phyloP scores from a whole-genome alignment of 1,284 basidiomycete species.

The Tylopilus orsonianus region DNA sequence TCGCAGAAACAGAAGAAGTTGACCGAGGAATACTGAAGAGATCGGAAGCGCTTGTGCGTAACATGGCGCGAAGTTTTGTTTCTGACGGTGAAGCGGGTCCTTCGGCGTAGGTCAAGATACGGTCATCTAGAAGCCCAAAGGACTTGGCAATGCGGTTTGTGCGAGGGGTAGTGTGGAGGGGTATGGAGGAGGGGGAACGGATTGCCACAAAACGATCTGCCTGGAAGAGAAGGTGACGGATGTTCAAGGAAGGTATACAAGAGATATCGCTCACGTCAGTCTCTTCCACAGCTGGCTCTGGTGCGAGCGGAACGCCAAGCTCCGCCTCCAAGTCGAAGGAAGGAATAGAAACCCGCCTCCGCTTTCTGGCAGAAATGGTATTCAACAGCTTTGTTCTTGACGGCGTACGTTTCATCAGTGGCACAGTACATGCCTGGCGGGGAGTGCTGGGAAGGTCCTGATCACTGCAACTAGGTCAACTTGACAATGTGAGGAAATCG shows the following conservation, averaged over 20 bases:
- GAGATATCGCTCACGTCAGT: slow-evolving; percentile 26
- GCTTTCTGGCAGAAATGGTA: slow-evolving; percentile 32
- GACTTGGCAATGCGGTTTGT: slow-evolving; percentile 48
- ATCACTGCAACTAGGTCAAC: slow-evolving; percentile 29
- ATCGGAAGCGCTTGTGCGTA: slow-evolving; percentile 40
- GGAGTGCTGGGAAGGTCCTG: slow-evolving; percentile 29
- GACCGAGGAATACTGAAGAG: slow-evolving; percentile 37
- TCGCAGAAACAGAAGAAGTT: slow-evolving; percentile 41
- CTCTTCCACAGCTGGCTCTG: slow-evolving; percentile 30
- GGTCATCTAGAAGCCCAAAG: slow-evolving; percentile 47
- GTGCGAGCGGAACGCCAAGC: slow-evolving; percentile 11
- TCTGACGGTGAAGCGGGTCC: slow-evolving; percentile 27
- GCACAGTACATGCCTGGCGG: slow-evolving; percentile 26
- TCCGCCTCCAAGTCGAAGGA: slow-evolving; percentile 34
- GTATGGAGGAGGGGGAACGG: slow-evolving; percentile 38
- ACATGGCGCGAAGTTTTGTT: slow-evolving; percentile 35
- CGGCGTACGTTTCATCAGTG: slow-evolving; percentile 34
- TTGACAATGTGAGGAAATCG: slow-evolving; percentile 4
- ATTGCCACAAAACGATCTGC: slow-evolving; percentile 48
- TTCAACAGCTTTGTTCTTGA: slow-evolving; percentile 32
- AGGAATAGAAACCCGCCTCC: slow-evolving; percentile 33
- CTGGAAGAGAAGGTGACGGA: slow-evolving; percentile 27
- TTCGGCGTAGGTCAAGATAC: slow-evolving; percentile 42
- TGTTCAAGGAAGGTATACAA: slow-evolving; percentile 1
- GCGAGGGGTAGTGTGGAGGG: slow-evolving; percentile 46